Conservation (phyloP, 108 stramenopile species). For the Thalassiosira profunda region DNA sequence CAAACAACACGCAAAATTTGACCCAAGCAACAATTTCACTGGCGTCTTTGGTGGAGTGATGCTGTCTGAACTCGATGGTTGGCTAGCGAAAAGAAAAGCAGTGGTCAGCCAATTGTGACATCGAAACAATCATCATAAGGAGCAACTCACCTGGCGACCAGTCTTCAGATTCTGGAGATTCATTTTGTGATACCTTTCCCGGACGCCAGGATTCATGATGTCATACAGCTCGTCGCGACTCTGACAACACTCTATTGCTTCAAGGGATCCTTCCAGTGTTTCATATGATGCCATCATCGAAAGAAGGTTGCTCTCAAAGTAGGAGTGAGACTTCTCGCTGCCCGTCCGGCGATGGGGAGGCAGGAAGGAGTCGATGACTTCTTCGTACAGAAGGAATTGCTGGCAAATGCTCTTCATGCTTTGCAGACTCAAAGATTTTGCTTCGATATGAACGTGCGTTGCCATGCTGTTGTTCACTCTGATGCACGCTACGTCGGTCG, state of each 20-base stretch:
- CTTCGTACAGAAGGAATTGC: conserved; percentile 65
- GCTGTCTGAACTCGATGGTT: conserved; percentile 77
- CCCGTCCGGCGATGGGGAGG: conserved; percentile 55
- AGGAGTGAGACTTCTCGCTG: conserved; percentile 27
- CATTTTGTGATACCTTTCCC: conserved; percentile 62
- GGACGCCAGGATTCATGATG: conserved; percentile 48
- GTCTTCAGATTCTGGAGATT: conserved; percentile 62
- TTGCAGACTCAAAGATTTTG: conserved; percentile 16
- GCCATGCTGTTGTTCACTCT: conserved; percentile 63
- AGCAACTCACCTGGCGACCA: no score
- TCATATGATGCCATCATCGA: conserved; percentile 13
- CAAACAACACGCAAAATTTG: conserved; percentile 52
- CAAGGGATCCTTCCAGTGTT: conserved; percentile 7
- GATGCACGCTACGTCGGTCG: conserved; percentile 26
- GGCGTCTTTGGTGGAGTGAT: conserved; percentile 55
- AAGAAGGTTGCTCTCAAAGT: conserved; percentile 51
- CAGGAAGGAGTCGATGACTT: conserved; percentile 59
- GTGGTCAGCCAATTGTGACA: no score
- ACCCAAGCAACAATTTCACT: conserved; percentile 60
- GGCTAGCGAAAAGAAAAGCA: no score
- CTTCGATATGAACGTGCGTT: conserved; percentile 70
- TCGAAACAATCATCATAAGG: no score
- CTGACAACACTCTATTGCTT: conserved; percentile 33
- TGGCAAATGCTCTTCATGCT: conserved; percentile 63
- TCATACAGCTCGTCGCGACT: conserved; percentile 18